These are phyloP conservation scores for Curvularia sp. DNA, from an alignment of 2,329 filamentous ascomycete genomes.

Conservation along the genomic window DNA sequence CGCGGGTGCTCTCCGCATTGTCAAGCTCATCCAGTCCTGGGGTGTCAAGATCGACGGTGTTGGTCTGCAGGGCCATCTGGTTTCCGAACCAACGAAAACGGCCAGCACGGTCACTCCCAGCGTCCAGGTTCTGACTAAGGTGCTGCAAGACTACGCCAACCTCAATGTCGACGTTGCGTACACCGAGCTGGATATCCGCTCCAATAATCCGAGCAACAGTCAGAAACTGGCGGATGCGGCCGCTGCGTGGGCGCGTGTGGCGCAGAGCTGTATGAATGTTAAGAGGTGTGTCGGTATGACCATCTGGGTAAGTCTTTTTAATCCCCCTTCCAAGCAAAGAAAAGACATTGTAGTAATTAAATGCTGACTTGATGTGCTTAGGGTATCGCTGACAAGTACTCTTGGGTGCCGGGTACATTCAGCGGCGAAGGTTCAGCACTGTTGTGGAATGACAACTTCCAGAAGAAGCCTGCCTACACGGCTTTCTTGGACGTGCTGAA, in stretches of 20 bases:
- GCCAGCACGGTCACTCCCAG: conserved; percentile 51
- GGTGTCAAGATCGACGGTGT: conserved; percentile 64
- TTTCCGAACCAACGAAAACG: conserved; percentile 60
- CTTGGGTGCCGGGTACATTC: conserved; percentile 49
- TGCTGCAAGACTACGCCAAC: conserved; percentile 60
- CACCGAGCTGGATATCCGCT: conserved; percentile 67
- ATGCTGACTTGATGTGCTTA: conserved; percentile 17
- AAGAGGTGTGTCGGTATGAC: conserved; percentile 48
- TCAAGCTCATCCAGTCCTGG: conserved; percentile 48
- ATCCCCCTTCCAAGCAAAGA: no score
- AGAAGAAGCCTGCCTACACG: conserved; percentile 45
- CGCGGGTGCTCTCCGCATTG: conserved; percentile 40
- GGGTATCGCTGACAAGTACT: conserved; percentile 44
- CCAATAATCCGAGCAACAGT: conserved; percentile 53
- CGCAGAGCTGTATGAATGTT: conserved; percentile 45
- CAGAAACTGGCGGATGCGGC: conserved; percentile 51
- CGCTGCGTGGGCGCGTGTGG: conserved; percentile 53
- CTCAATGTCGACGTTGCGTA: conserved; percentile 65
- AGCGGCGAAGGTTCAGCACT: conserved; percentile 44
- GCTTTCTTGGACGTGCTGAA: conserved; percentile 35
- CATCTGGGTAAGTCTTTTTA: conserved; percentile 52
- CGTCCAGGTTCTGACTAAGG: conserved; percentile 53
- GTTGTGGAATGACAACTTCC: conserved; percentile 40
- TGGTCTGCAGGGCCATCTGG: conserved; percentile 65
- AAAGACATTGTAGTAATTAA: not conserved